phyloP scores from a whole-genome alignment of 441 rosid species.

The Aquilaria agallochum region DNA sequence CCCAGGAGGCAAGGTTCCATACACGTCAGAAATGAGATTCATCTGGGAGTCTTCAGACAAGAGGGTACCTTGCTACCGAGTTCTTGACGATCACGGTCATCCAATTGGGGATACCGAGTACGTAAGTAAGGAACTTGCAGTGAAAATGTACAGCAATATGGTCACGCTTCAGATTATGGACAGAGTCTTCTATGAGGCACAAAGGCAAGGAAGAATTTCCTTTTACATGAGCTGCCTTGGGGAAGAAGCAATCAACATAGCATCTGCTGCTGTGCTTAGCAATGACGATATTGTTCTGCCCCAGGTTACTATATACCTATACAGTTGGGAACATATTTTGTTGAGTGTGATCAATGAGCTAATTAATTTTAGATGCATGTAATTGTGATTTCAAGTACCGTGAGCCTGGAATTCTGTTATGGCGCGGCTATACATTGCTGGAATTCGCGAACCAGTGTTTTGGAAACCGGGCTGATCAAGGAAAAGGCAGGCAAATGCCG shows the following conservation, averaged over 20 bases:
- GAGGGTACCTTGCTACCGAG: conserved; percentile 64
- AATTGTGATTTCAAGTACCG: conserved; percentile 41
- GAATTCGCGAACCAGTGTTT: conserved; percentile 69
- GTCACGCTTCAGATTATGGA: conserved; percentile 77
- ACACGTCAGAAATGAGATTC: conserved; percentile 43
- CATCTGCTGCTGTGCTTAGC: conserved; percentile 68
- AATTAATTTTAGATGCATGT: background rate
- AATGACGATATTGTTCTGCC: conserved; percentile 56
- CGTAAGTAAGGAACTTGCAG: conserved; percentile 60
- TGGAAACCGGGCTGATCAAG: conserved; percentile 61
- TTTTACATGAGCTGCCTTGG: conserved; percentile 64
- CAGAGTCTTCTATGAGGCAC: conserved; percentile 66
- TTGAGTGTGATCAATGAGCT: background rate
- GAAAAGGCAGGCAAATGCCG: conserved; percentile 87
- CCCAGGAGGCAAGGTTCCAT: conserved; percentile 69
- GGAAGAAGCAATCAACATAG: conserved; percentile 80
- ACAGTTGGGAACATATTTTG: too few species aligned
- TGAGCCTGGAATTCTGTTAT: conserved; percentile 68
- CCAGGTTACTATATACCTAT: conserved; percentile 32
- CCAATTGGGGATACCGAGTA: conserved; percentile 24
- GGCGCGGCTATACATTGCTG: conserved; percentile 76
- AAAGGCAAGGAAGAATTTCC: conserved; percentile 77
- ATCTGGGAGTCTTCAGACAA: conserved; percentile 34
- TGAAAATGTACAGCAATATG: conserved; percentile 60
- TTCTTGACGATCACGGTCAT: conserved; percentile 48